Percentiles rank a stretch among this genome's conserved stretches.
Evolutionary conservation across 176 grass and related monocot genomes (phyloP).

Genomic region (Tuctoria greenei): DNA sequence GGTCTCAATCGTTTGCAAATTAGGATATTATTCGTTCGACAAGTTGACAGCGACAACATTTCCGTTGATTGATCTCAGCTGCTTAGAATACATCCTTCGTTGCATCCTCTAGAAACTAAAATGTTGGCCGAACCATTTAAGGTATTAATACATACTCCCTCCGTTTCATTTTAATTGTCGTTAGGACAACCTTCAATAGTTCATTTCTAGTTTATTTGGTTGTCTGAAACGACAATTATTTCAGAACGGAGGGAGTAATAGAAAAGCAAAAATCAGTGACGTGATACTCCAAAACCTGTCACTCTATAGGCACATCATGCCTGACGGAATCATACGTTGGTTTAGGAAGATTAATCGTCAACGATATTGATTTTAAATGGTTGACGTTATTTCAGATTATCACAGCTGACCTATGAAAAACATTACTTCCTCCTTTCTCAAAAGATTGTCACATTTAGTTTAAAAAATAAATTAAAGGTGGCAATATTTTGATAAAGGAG

Average conservation of each 20-base stretch:
- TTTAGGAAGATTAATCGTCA: not conserved
- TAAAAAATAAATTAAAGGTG: no score
- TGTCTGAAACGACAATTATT: no score
- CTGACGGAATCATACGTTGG: not conserved
- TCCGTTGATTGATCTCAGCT: not conserved
- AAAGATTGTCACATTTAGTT: no score
- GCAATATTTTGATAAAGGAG: no score
- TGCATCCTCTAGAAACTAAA: not conserved
- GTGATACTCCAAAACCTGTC: not conserved
- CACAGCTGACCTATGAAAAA: not conserved
- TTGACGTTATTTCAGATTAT: constrained; percentile 22
- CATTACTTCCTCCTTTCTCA: not conserved
- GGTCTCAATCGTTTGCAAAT: not conserved
- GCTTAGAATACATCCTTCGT: not conserved
- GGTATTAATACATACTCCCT: not conserved
- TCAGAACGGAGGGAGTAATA: no score
- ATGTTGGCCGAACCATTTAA: not conserved
- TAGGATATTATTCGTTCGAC: not conserved
- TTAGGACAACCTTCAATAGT: no score
- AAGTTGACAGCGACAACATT: not conserved
- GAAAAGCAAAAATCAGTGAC: not conserved
- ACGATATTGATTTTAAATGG: constrained; percentile 16
- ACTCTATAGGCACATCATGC: not conserved
- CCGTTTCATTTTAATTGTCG: no score
- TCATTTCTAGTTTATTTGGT: no score